Evolutionary conservation across 2,329 filamentous ascomycete species (phyloP), one percentile per base, ranked within the genome.

Genomic region (Xenosphaeropsis pyriputrescens): DNA sequence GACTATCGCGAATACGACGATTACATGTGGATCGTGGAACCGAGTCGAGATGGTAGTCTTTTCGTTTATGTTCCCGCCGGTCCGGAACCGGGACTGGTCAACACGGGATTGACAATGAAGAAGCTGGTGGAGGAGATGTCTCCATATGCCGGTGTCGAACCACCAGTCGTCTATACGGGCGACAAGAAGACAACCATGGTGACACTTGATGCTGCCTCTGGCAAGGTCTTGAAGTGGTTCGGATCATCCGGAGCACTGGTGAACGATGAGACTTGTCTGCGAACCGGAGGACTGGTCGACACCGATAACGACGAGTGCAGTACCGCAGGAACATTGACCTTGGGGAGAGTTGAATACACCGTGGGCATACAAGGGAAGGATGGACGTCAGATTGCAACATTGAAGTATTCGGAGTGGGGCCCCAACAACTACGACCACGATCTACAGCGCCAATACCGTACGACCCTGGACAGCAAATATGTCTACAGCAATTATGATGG

Each of bases 11-110:
- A 75, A 17, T 77, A 91, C 47, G 85, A 93, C 51, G 82, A 93
- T 51, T 91, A 86, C 50, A 67, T 94, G 34, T 98, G 91, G 85
- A 88, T 93, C 39, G 84, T 98, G 38, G 91, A 96, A 58, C 91
- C 91, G 12, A 89, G 72, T 46, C 76, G 80, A 46, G 82, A 94
- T 56, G 91, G 91, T 4, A 78, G 75, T 49, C 70, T 98, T 31
- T 96, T 91, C 53, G 72, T 93, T 37, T 91, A 91, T 67, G 75
- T 78, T 17, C 85, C 86, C 1, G 75, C 74, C 34, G 65, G 67
- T 35, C 50, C 67, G 44, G 57, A 69, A 49, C 54, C 66, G 43
- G 71, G 75, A 26, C 64, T 88, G 40, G 67, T 79, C 51, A 72
- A 70, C 45, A 75, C 82, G 16, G 72, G 72, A 35, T 69, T 82